These are phyloP conservation scores for Paecilomyces sp. DNA, from an alignment of 2,329 filamentous ascomycete species.

Conservation along the genomic window DNA sequence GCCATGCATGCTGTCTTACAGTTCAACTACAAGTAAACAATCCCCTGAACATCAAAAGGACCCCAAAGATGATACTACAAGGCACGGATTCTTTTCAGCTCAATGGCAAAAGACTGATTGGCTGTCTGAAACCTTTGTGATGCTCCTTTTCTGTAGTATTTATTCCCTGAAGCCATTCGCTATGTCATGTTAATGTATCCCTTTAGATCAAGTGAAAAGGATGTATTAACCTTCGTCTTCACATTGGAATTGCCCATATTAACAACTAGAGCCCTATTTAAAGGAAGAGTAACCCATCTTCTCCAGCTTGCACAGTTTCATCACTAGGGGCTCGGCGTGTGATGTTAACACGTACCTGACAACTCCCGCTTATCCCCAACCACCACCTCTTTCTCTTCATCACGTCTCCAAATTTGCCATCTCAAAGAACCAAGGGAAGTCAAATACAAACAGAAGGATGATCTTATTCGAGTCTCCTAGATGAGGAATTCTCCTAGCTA, in stretches of 20 bases:
- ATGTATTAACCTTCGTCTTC: not conserved
- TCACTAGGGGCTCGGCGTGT: not conserved
- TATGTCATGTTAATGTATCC: not conserved
- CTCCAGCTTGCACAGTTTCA: not conserved
- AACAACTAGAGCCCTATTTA: not conserved
- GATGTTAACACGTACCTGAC: not conserved
- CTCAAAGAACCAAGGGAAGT: not conserved
- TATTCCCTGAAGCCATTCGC: not conserved
- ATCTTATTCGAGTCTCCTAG: not conserved
- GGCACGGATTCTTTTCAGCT: not conserved
- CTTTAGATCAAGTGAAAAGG: not conserved
- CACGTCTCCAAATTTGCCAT: not conserved
- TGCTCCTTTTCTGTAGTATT: not conserved
- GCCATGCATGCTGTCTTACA: not conserved
- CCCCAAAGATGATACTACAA: not conserved
- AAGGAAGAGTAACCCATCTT: not conserved
- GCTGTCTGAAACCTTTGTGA: not conserved
- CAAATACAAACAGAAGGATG: not conserved
- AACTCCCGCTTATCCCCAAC: not conserved
- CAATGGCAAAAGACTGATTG: not conserved
- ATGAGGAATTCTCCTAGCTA: not conserved
- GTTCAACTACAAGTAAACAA: not conserved
- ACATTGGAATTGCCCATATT: not conserved
- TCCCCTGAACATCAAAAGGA: not conserved
- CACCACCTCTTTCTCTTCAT: not conserved